Base-by-base conservation (phyloP, 768 basidiomycete genomes). In the Pleurotus pulmonarius region DNA sequence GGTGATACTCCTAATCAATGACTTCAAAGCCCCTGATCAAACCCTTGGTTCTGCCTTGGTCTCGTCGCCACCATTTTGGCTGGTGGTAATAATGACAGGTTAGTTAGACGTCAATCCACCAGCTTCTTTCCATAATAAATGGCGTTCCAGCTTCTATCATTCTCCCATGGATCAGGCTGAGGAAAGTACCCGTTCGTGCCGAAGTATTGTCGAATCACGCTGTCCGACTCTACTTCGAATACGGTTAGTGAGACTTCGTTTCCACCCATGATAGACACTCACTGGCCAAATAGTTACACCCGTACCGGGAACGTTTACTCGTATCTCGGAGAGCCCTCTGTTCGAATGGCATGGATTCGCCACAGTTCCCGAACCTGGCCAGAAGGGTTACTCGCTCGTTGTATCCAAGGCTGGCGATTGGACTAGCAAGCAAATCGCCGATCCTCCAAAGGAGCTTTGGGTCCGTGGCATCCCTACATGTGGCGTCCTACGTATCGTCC, bases 341-440 rank as follows among this genome's bases (percentile, higher is more conserved):
- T 65, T 76, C 45, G 82, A 85, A 66, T 83, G 82, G 82, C 83
- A 83, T 58, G 76, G 77, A 8, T 84, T 83, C 62, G 82, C 81
- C 3, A 80, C 79, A 6, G 72, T 85, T 26, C 70, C 81, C 1
- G 76, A 75, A 44, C 77, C 77, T 12, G 76, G 73, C 26, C 67
- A 75, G 60, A 72, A 69, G 46, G 80, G 79, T 0, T 85, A 77
- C 63, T 85, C 83, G 2, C 73, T 82, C 16, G 77, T 86, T 26
- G 78, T 85, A 8, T 81, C 79, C 26, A 74, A 69, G 51, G 83
- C 83, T 22, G 83, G 83, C 37, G 83, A 85, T 63, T 85, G 83
- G 83, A 85, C 83, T 1, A 67, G 66, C 29, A 75, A 80, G 57
- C 71, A 78, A 59, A 84, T 85, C 55, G 64, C 58, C n/a, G 72